Percentiles rank a stretch among this genome's conserved stretches.
phyloP scores from a whole-genome alignment of 805 yeast genomes.

The Zygoascus bituminiphila region DNA sequence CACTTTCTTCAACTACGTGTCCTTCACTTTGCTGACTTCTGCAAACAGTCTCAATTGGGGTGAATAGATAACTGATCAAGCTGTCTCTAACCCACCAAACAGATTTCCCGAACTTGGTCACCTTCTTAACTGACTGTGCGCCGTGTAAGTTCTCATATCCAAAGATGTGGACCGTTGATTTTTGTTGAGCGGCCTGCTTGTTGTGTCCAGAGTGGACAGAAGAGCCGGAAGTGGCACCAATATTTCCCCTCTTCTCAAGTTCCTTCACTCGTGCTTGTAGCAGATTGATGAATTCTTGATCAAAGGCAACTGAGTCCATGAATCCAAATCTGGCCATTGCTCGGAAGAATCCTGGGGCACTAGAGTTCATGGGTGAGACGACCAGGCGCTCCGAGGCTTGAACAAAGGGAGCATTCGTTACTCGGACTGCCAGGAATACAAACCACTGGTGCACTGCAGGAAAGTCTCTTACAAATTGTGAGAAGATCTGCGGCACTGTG shows the following conservation, averaged over 20 bases:
- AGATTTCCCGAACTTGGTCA: neutral
- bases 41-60: neutral
- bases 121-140: neutral
- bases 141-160: neutral
- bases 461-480: neutral
- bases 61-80: neutral
- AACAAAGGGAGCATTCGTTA: conserved; percentile 1
- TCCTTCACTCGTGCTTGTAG: neutral
- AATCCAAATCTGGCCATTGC: neutral
- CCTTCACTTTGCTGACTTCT: neutral
- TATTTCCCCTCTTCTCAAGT: neutral
- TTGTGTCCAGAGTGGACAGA: neutral
- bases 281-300: neutral
- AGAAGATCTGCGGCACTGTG: neutral
- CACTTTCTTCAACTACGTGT: neutral
- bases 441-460: neutral
- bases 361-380: neutral
- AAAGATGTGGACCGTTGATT: neutral
- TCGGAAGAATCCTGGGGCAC: neutral
- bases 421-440: conserved; percentile 1
- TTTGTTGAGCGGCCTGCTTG: neutral
- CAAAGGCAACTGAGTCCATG: neutral
- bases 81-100: neutral
- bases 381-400: neutral
- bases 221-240: neutral